Evolutionary conservation across 106 monocot genomes (phyloP).

Genomic region (Dendrobium catenatum): DNA sequence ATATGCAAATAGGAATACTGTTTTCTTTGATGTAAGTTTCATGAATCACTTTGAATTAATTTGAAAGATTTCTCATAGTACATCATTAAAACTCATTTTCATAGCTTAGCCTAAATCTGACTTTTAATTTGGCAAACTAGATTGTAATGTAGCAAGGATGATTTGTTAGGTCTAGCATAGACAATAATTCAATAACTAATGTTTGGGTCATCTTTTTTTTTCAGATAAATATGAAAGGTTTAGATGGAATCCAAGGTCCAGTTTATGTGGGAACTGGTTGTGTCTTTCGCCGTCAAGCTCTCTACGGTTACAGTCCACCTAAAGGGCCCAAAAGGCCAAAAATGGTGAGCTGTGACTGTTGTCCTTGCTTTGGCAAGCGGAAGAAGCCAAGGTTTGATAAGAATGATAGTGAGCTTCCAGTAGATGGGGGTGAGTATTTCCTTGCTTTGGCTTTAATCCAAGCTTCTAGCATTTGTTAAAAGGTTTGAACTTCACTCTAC

Average conservation of each 20-base stretch:
- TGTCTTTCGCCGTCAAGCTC: conserved; percentile 76
- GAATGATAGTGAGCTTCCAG: conserved; percentile 13
- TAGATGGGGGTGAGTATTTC: conserved; percentile 26
- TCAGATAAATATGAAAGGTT: conserved; percentile 98
- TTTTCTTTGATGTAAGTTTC: conserved; percentile 82
- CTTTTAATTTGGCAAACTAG: background rate
- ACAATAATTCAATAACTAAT: background rate
- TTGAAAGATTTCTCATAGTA: background rate
- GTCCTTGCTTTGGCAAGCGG: conserved; percentile 77
- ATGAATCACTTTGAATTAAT: background rate
- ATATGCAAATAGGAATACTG: conserved; percentile 94
- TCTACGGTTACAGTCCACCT: conserved; percentile 90
- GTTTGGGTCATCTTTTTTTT: background rate
- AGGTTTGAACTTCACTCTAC: background rate
- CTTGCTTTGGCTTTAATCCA: background rate
- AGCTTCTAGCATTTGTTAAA: background rate
- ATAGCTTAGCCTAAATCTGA: background rate
- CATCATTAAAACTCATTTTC: too few species aligned
- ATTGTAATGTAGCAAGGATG: background rate
- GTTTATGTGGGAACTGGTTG: conserved; percentile 97
- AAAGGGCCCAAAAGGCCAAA: conserved; percentile 83
- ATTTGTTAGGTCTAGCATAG: too few species aligned
- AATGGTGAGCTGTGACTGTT: conserved; percentile 95
- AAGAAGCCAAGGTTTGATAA: conserved; percentile 56
- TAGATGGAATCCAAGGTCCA: conserved; percentile 96